phyloP scores from a whole-genome alignment of 73 alveolate genomes.

The Paramecium octaurelia region DNA sequence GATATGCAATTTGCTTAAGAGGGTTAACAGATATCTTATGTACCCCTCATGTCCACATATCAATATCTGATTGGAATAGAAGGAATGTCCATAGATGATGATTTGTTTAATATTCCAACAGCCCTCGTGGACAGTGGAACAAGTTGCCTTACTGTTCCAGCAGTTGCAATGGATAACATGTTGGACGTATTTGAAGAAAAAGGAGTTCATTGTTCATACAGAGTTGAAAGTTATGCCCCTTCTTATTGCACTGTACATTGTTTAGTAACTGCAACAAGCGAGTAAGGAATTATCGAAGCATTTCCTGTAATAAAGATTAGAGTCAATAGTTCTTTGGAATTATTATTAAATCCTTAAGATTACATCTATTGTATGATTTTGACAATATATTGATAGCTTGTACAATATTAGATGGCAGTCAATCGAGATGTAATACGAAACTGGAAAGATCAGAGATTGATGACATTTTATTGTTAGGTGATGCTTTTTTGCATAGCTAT shows the following conservation, averaged over 20 bases:
- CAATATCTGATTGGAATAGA: neutral
- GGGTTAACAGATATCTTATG: neutral
- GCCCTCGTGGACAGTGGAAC: constrained; percentile 42
- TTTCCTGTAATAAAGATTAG: neutral
- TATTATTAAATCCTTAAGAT: neutral
- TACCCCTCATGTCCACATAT: neutral
- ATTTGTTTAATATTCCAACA: neutral
- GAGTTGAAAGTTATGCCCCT: constrained; percentile 46
- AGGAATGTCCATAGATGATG: neutral
- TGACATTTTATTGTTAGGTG: neutral
- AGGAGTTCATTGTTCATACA: neutral
- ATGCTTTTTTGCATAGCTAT: constrained; percentile 29
- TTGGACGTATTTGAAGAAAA: neutral
- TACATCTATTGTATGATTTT: constrained; percentile 1
- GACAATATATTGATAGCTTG: neutral
- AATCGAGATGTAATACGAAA: constrained; percentile 26
- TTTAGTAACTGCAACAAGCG: neutral
- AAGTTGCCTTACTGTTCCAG: constrained; percentile 31
- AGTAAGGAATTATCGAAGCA: neutral
- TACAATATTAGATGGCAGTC: neutral
- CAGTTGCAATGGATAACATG: neutral
- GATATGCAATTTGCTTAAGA: neutral
- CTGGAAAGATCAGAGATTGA: constrained; percentile 31
- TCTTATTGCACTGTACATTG: constrained; percentile 5
- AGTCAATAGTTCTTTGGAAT: neutral